Evolutionary conservation across 2,329 filamentous ascomycete genomes (phyloP).

Genomic region (Lecanicillium sp.): DNA sequence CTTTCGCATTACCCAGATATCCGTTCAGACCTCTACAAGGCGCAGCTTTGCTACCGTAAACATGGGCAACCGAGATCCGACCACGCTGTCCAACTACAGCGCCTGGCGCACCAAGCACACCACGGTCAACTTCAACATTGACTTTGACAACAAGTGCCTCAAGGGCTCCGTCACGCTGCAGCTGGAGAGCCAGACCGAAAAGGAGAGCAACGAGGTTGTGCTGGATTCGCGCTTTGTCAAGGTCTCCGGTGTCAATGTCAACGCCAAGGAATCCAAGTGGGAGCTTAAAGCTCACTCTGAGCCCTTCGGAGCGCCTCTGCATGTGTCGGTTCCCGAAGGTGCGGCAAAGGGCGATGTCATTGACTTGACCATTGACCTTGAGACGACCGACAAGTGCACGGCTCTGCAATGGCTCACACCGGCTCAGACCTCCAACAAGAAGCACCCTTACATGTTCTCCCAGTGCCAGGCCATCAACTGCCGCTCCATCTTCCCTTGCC

Average conservation of each 20-base stretch:
- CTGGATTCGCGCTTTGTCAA: constrained; percentile 83
- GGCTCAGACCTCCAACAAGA: constrained; percentile 89
- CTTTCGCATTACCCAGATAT: too few species aligned
- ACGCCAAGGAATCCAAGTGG: constrained; percentile 58
- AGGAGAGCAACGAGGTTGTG: constrained; percentile 66
- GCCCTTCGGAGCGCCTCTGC: constrained; percentile 67
- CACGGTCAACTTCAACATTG: constrained; percentile 69
- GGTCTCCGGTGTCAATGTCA: constrained; percentile 62
- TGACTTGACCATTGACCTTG: constrained; percentile 56
- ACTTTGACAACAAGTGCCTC: constrained; percentile 74
- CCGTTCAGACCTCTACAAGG: too few species aligned
- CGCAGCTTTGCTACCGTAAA: too few species aligned
- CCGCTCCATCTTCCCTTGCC: constrained; percentile 88
- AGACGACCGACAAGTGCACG: constrained; percentile 82
- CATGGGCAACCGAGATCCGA: constrained; percentile 58
- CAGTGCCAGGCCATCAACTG: constrained; percentile 97
- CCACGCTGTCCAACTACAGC: constrained; percentile 87
- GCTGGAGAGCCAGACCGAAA: constrained; percentile 69
- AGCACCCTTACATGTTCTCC: constrained; percentile 95
- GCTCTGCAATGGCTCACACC: constrained; percentile 94
- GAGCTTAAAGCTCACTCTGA: constrained; percentile 60
- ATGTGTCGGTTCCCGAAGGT: constrained; percentile 51
- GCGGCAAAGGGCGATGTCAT: constrained; percentile 44
- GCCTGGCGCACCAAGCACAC: constrained; percentile 81
- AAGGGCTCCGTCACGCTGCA: constrained; percentile 69